Conservation (phyloP, 768 basidiomycete species). For the Pleurotus platypus region DNA sequence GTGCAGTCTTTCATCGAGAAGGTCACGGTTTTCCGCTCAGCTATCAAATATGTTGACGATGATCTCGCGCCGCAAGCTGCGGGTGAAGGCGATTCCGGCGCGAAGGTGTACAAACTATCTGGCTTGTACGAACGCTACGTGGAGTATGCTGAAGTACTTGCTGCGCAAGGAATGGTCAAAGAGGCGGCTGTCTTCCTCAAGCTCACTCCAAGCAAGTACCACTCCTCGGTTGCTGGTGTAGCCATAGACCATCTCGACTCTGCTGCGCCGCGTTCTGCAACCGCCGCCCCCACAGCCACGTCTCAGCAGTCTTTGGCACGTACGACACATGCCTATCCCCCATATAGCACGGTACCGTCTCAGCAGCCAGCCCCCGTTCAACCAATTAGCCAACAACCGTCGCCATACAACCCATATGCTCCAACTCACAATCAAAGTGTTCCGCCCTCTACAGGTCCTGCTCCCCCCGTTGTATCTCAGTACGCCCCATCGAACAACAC, state of each 20-base stretch:
- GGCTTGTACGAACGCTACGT: constrained; percentile 89
- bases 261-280: constrained; percentile 13
- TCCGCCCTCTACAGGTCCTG: not conserved
- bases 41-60: constrained; percentile 73
- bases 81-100: constrained; percentile 31
- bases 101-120: constrained; percentile 77
- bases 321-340: constrained; percentile 12
- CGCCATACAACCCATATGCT: constrained; percentile 12
- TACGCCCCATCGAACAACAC: not conserved
- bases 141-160: constrained; percentile 92
- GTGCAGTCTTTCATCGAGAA: constrained; percentile 96
- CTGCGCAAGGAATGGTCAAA: constrained; percentile 83
- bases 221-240: constrained; percentile 45
- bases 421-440: not conserved
- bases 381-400: not conserved
- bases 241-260: constrained; percentile 37
- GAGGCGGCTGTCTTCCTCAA: constrained; percentile 79
- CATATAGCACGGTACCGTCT: not conserved
- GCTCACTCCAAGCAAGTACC: constrained; percentile 77
- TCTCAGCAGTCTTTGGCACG: constrained; percentile 9
- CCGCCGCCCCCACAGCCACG: constrained; percentile 18
- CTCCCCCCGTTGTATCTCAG: not conserved
- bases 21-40: constrained; percentile 89
- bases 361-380: not conserved
- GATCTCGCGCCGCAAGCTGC: constrained; percentile 50